Conservation (phyloP, 768 basidiomycete species). For the Scleroderma bovista region DNA sequence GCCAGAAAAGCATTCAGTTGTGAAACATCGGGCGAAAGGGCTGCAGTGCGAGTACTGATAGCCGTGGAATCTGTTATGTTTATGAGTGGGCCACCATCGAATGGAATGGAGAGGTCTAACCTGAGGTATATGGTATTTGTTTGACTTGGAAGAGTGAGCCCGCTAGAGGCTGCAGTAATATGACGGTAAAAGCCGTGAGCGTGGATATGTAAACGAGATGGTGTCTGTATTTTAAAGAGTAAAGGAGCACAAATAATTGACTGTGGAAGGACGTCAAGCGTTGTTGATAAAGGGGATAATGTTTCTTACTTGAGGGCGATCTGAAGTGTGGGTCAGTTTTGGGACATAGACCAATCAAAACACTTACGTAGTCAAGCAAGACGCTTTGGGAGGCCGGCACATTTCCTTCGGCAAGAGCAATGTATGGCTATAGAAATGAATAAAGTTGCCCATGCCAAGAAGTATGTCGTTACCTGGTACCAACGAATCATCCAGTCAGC, state of each 20-base stretch:
- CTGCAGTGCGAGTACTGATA: constrained; percentile 38
- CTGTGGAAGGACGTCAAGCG: constrained; percentile 26
- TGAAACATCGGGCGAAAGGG: constrained; percentile 39
- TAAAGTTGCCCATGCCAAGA: not conserved
- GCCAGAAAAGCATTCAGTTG: constrained; percentile 51
- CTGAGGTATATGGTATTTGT: constrained; percentile 13
- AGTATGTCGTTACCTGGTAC: constrained; percentile 47
- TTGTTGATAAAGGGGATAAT: not conserved
- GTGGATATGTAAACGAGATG: constrained; percentile 49
- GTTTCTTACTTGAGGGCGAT: constrained; percentile 37
- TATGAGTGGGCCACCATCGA: not conserved
- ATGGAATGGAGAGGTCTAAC: constrained; percentile 16
- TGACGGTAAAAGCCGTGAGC: constrained; percentile 39
- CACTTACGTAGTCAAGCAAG: constrained; percentile 59
- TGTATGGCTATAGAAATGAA: constrained; percentile 46
- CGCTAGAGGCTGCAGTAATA: constrained; percentile 56
- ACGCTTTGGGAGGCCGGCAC: constrained; percentile 53
- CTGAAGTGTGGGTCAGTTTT: constrained; percentile 23
- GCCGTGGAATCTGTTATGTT: constrained; percentile 30
- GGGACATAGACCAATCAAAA: not conserved
- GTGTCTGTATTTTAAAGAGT: constrained; percentile 48
- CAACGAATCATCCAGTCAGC: constrained; percentile 50
- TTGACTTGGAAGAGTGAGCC: constrained; percentile 27
- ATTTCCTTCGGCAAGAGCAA: constrained; percentile 48
- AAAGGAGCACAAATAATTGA: constrained; percentile 37